Conservation (phyloP, 495 filamentous ascomycete genomes). For the Podospora appendiculata region DNA sequence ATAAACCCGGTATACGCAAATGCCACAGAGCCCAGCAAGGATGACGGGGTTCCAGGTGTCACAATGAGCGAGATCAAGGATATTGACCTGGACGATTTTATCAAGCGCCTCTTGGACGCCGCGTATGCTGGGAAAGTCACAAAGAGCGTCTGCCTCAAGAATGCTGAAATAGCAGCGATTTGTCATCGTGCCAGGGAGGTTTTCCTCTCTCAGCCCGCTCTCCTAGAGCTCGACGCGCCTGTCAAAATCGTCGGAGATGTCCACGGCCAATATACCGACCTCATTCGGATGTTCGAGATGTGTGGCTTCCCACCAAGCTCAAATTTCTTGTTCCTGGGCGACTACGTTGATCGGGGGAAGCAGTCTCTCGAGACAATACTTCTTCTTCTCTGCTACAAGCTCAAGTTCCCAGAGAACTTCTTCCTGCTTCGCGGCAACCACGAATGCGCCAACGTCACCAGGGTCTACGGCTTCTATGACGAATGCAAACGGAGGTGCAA, state of each 20-base stretch:
- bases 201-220: constrained; percentile 84
- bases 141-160: constrained; percentile 94
- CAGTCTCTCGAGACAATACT: constrained; percentile 96
- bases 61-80: constrained; percentile 75
- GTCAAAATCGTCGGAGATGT: constrained; percentile 99
- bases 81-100: constrained; percentile 95
- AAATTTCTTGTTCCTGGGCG: constrained; percentile 94
- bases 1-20: constrained; percentile 44
- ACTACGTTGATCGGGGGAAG: constrained; percentile 98
- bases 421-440: constrained; percentile 96
- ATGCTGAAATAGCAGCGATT: constrained; percentile 91
- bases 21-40: constrained; percentile 26
- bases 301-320: constrained; percentile 91
- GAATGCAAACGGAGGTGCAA: constrained; percentile 97
- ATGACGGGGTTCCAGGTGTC: constrained; percentile 36
- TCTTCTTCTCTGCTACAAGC: constrained; percentile 92
- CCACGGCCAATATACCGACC: constrained; percentile 95
- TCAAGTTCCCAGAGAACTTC: constrained; percentile 98
- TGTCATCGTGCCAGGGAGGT: constrained; percentile 80
- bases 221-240: constrained; percentile 88
- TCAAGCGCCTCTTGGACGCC: constrained; percentile 86
- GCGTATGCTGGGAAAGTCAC: constrained; percentile 95
- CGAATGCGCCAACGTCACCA: constrained; percentile 96
- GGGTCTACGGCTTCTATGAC: constrained; percentile 98
- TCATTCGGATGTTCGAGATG: constrained; percentile 99